Evolutionary conservation across 208 protist species (phyloP).

Genomic region (Acanthamoeba sp.): DNA sequence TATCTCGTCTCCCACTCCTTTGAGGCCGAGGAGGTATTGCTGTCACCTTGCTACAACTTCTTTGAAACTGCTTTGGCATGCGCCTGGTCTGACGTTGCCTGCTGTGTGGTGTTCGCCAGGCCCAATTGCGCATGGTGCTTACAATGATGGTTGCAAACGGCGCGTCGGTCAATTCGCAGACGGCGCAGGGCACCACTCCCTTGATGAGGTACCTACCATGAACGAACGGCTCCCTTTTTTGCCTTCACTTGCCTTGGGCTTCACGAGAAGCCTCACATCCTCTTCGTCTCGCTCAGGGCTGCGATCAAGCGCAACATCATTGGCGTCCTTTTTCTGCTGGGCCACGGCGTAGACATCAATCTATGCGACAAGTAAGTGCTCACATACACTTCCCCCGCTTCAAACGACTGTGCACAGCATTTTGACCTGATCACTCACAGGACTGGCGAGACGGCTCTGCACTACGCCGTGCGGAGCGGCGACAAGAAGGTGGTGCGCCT

Average conservation of each 20-base stretch:
- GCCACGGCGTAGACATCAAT: conserved; percentile 60
- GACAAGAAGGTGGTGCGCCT: conserved; percentile 47
- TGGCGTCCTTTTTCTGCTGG: conserved; percentile 46
- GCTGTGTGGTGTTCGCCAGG: too few relatives aligned
- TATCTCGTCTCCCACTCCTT: conserved; percentile 76
- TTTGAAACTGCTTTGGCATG: too few relatives aligned
- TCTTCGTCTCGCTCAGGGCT: conserved; percentile 27
- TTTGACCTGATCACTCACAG: background rate
- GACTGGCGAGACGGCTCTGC: conserved; percentile 57
- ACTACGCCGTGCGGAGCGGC: conserved; percentile 63
- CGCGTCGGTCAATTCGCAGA: conserved; percentile 65
- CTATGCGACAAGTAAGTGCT: conserved; percentile 33
- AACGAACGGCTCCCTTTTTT: too few relatives aligned
- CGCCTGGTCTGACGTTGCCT: too few relatives aligned
- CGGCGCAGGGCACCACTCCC: conserved; percentile 45
- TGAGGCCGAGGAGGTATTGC: conserved; percentile 52
- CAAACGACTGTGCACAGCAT: background rate
- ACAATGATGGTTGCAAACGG: conserved; percentile 55
- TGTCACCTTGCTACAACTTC: too few relatives aligned
- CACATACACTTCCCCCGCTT: background rate
- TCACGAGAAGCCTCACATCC: too few relatives aligned
- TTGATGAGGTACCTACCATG: conserved; percentile 2
- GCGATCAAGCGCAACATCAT: conserved; percentile 61
- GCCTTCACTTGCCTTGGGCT: too few relatives aligned
- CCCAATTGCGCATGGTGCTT: conserved; percentile 34